Percentiles rank a stretch among this genome's conserved stretches.
phyloP scores from a whole-genome alignment of 2,329 filamentous ascomycete species.

The Cyclaneusma minus region DNA sequence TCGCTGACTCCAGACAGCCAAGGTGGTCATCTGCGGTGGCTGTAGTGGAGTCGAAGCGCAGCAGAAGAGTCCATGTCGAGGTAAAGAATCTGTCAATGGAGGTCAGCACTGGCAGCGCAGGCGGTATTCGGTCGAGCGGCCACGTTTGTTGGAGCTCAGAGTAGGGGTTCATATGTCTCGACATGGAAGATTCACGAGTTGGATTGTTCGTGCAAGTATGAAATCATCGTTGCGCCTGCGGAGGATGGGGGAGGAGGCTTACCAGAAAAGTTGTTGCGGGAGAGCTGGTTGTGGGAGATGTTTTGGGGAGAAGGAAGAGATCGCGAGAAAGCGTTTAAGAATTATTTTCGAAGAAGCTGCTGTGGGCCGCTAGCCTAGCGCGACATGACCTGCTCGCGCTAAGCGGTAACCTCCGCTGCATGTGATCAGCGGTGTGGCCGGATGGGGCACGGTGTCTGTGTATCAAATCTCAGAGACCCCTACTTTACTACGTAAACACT shows the following conservation, averaged over 20 bases:
- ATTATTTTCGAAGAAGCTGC: constrained; percentile 1
- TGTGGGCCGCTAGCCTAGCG: constrained; percentile 1
- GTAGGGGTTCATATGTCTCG: constrained; percentile 19
- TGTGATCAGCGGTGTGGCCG: too few species aligned
- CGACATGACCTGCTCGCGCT: constrained; percentile 1
- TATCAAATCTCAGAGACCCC: too few species aligned
- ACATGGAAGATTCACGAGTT: constrained; percentile 23
- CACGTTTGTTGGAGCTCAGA: constrained; percentile 16
- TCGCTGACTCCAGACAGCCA: constrained; percentile 2
- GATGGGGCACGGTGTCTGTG: too few species aligned
- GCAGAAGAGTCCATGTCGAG: constrained; percentile 1
- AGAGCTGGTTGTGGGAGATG: too few species aligned
- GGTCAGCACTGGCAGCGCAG: constrained; percentile 1
- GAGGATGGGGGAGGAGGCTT: too few species aligned
- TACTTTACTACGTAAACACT: too few species aligned
- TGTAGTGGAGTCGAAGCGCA: constrained; percentile 1
- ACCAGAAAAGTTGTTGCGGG: too few species aligned
- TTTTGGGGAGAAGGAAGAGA: constrained; percentile 3
- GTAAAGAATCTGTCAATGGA: constrained; percentile 1
- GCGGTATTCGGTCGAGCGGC: constrained; percentile 1
- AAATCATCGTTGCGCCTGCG: constrained; percentile 25
- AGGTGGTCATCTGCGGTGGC: constrained; percentile 1
- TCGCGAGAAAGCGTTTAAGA: constrained; percentile 1
- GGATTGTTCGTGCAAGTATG: constrained; percentile 24
- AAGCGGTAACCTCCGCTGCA: too few species aligned